Evolutionary conservation across 2,329 filamentous ascomycete genomes (phyloP), one percentile per base, ranked within the genome.

Genomic region (Ophiostoma quercus): DNA sequence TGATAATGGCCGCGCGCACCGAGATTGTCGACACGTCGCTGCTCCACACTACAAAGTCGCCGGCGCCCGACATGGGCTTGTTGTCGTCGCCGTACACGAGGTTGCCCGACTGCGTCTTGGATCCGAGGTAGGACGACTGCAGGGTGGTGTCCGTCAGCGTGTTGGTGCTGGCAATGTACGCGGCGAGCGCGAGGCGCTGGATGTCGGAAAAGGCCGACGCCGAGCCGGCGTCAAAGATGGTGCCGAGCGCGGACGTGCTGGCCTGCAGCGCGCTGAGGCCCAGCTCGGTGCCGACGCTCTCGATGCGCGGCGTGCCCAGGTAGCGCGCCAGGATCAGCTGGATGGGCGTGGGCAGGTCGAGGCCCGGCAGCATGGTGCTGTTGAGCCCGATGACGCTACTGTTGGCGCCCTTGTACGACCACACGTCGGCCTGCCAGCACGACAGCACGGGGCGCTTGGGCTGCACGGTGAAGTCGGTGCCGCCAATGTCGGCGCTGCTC

Each of bases 21-120:
- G 75, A 76, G 22, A 77, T 69, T 4, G 76, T 73, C 16, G 74
- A 71, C 54, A 76, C 72, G 37, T 77, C 75, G 32, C 70, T 57
- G 51, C 71, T 75, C 74, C 74, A 75, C 41, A 77, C 75, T 60
- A 77, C 75, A 68, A 77, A 77, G 60, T 74, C 74, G 34, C 68
- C 73, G 16, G 73, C 71, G 2, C 75, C 75, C 1, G 70, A 71
- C 3, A 71, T 66, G 25, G 72, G 73, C 41, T 73, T 43, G 71
- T 76, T 75, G 66, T 69, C 41, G 60, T 69, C 67, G 51, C 57
- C 71, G 66, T 72, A 72, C 43, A 72, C 60, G 12, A 72, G 67
- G 41, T 72, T 72, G 57, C 69, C 71, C 37, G 67, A 67, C 32
- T 14, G 16, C 8, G 71, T 66, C 37, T 34, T 32, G 22, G 51